Conservation (phyloP, 2,329 filamentous ascomycete species). For the Claviceps sp. region DNA sequence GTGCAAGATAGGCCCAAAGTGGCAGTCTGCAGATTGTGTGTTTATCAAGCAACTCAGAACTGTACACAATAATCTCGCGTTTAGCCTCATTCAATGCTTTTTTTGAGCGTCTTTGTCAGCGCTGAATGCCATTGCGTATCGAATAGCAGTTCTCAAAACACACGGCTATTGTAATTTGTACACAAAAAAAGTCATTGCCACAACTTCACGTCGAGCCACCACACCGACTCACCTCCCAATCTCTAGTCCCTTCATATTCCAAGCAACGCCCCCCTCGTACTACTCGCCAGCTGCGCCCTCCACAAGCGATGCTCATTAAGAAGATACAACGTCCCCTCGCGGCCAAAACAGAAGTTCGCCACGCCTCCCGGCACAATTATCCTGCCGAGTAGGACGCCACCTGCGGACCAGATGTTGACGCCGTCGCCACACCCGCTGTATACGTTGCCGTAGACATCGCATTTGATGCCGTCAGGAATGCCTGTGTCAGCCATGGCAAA, state of each 20-base stretch:
- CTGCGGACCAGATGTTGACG: slow-evolving; percentile 32
- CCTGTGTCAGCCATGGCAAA: slow-evolving; percentile 36
- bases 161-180: no score
- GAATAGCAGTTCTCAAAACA: no score
- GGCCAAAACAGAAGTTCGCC: slow-evolving; percentile 35
- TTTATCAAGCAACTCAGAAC: no score
- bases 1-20: no score
- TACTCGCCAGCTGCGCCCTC: slow-evolving; percentile 14
- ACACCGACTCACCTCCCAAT: no score
- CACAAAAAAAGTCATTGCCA: no score
- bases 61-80: no score
- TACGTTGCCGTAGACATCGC: slow-evolving; percentile 32
- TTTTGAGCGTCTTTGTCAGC: no score
- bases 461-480: slow-evolving; percentile 34
- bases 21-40: no score
- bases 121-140: no score
- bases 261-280: slow-evolving; percentile 12
- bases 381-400: slow-evolving; percentile 31
- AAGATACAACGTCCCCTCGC: slow-evolving; percentile 28
- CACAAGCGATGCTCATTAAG: slow-evolving; percentile 33
- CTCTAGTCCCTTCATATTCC: background rate
- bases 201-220: no score
- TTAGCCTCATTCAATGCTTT: no score
- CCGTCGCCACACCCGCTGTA: slow-evolving; percentile 37
- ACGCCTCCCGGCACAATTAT: slow-evolving; percentile 27